Base-by-base conservation (phyloP, 169 alveolate genomes). In the Plasmodium gaboni region DNA sequence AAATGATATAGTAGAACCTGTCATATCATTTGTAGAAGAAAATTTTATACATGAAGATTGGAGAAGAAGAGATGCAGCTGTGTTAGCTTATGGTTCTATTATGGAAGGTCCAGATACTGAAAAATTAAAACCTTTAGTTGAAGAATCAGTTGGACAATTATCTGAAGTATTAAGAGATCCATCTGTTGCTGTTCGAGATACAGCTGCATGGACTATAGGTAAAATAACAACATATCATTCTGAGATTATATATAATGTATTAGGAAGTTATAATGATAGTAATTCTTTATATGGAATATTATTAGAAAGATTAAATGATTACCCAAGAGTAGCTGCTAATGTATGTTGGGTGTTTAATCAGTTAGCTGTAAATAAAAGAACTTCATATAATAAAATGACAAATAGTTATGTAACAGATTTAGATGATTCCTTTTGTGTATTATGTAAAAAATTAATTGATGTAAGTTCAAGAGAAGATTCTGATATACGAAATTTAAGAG, bases 141-240 rank as follows among this genome's bases (percentile, higher is more conserved):
- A 93, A 69, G 96, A 94, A 53, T 95, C 98, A 5, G 96, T 97
- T 65, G 92, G 96, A 2, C 93, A 93, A 60, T 92, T 97, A 65
- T 93, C 97, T 32, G 97, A 94, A 61, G 97, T 95, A 22, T 91
- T 96, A 78, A 87, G 93, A 63, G 98, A 97, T 83, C 93, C 95
- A 15, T 95, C 97, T n/a, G 97, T 96, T 24, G 97, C 98, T 10
- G 98, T 97, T 10, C 94, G 97, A 48, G 98, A 97, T 94, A 97
- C 98, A n/a, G 97, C 97, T 1, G 98, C 98, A 38, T 97, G 98
- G 98, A 95, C 98, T 22, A 95, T 97, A 19, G 98, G 98, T 22
- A 93, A 97, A 69, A 96, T 96, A 22, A 98, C 97, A 15, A 95
- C 95, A 44, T 95, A 93, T 89, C 98, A 97, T 91, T 95, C 97